Conservation (phyloP, 2,329 filamentous ascomycete species). For the Mycosphaerella sp. region DNA sequence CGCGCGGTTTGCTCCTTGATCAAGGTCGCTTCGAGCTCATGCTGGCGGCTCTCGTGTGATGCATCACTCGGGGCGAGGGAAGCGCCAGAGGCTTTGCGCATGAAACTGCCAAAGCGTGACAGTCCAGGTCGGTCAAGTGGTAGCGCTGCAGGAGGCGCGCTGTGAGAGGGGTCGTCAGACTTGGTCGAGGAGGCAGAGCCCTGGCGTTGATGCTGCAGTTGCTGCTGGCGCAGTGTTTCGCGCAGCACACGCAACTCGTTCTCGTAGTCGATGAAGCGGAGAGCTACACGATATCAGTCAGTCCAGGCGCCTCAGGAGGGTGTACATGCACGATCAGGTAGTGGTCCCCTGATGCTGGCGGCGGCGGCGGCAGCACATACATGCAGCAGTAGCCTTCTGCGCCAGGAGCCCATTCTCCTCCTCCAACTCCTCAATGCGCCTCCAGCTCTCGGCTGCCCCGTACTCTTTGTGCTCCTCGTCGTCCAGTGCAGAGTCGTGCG, state of each 20-base stretch:
- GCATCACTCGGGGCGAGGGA: constrained; percentile 33
- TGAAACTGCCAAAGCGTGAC: constrained; percentile 42
- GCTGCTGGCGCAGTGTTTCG: constrained; percentile 29
- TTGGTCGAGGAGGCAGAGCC: constrained; percentile 14
- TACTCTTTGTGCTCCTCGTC: constrained; percentile 40
- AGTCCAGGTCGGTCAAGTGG: constrained; percentile 29
- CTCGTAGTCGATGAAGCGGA: constrained; percentile 67
- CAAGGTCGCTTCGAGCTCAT: constrained; percentile 57
- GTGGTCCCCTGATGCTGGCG: neutral
- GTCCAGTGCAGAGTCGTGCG: constrained; percentile 49
- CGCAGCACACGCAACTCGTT: constrained; percentile 63
- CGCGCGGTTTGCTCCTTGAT: constrained; percentile 61
- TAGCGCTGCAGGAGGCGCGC: neutral
- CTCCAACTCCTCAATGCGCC: constrained; percentile 57
- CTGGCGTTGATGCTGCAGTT: constrained; percentile 25
- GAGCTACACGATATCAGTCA: constrained; percentile 20
- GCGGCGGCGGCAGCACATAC: constrained; percentile 43
- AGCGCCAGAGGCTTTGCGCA: constrained; percentile 30
- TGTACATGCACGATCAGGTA: neutral
- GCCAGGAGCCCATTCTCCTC: constrained; percentile 64
- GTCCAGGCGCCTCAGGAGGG: neutral
- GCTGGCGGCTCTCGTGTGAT: constrained; percentile 31
- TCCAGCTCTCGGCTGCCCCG: constrained; percentile 8
- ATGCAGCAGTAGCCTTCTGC: constrained; percentile 60
- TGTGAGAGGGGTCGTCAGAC: constrained; percentile 13